These are phyloP conservation scores for Chamaecyparis obtusa DNA, from an alignment of 75 land plant species.

Conservation along the genomic window DNA sequence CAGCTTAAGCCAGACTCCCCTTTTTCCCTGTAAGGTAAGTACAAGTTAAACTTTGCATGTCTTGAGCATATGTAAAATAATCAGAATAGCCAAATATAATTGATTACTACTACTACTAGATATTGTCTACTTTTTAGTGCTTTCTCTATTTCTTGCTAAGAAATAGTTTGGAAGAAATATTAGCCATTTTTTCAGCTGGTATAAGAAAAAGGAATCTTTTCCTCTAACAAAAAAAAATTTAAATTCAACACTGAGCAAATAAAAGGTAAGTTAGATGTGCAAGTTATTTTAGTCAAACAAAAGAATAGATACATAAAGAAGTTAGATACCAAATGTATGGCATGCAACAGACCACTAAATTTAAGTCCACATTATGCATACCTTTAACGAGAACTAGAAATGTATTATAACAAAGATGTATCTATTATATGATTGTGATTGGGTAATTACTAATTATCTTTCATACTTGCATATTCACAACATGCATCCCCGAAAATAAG, in stretches of 20 bases:
- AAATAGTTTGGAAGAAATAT: not conserved
- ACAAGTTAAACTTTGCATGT: not conserved
- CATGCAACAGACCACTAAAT: not conserved
- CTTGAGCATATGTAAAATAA: not conserved
- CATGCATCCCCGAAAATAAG: not conserved
- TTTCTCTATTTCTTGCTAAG: not conserved
- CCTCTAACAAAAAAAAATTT: not conserved
- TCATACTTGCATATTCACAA: not conserved
- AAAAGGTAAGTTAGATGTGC: not conserved
- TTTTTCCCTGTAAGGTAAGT: slow-evolving; percentile 57
- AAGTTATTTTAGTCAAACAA: not conserved
- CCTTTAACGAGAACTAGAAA: not conserved
- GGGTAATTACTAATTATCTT: not conserved
- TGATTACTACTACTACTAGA: not conserved
- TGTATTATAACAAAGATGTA: not conserved
- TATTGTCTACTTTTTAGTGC: not conserved
- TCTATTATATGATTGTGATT: not conserved
- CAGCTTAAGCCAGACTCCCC: slow-evolving; percentile 87
- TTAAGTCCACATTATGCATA: not conserved
- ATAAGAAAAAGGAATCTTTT: not conserved
- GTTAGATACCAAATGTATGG: not conserved
- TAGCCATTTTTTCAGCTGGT: not conserved
- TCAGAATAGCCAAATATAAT: not conserved
- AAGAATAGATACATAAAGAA: not conserved
- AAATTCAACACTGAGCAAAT: not conserved